Percentiles rank a stretch among this genome's conserved stretches.
These are phyloP conservation scores for Wickerhamiella sergipiensis DNA, from an alignment of 805 yeast species.

Conservation along the genomic window DNA sequence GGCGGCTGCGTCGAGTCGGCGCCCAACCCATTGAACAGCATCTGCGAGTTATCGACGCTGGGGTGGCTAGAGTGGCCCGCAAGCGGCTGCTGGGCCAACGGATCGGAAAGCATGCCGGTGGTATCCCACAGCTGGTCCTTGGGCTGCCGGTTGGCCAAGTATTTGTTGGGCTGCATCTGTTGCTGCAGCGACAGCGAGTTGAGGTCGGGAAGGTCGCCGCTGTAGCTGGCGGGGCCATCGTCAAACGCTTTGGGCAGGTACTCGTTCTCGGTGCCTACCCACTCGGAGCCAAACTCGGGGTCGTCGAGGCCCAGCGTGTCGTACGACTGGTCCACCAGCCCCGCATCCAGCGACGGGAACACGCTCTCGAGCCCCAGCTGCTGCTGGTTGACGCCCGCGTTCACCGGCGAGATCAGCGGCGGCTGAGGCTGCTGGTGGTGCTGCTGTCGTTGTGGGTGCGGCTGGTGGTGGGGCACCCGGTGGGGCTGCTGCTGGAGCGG, in stretches of 20 bases:
- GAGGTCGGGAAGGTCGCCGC: neutral
- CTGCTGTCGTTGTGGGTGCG: neutral
- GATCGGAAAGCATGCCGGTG: neutral
- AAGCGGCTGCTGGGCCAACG: neutral
- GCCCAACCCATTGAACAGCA: neutral
- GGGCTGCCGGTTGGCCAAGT: neutral
- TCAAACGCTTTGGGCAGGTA: neutral
- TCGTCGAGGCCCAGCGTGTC: neutral
- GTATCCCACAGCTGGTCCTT: neutral
- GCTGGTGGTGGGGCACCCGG: neutral
- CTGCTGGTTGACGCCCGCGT: neutral
- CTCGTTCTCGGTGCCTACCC: neutral
- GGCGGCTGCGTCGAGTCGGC: neutral
- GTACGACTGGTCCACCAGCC: neutral
- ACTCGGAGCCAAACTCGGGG: neutral
- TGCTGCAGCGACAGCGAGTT: neutral
- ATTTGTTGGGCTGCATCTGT: neutral
- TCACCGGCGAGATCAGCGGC: neutral
- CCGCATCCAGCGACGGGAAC: neutral
- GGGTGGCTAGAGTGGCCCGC: neutral
- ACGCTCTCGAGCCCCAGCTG: neutral
- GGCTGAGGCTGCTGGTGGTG: neutral
- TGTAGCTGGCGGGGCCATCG: neutral
- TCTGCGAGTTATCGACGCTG: neutral
- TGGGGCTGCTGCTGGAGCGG: neutral